Conservation (phyloP, 169 alveolate genomes). For the Plasmodium knowlesi region DNA sequence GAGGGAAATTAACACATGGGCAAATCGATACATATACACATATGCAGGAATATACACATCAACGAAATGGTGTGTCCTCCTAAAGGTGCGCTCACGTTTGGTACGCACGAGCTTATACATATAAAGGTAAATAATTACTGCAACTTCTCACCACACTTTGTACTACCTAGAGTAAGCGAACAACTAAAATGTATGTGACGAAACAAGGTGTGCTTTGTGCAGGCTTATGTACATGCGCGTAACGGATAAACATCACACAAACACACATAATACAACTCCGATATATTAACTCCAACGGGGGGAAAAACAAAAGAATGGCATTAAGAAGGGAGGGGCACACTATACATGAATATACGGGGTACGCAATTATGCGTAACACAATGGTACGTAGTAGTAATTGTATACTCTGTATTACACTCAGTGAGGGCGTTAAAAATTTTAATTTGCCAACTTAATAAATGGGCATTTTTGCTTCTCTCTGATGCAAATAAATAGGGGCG, state of each 20-base stretch:
- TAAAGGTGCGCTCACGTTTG: neutral
- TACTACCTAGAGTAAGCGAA: neutral
- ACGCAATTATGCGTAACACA: neutral
- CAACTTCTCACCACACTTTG: neutral
- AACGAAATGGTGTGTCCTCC: neutral
- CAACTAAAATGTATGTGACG: neutral
- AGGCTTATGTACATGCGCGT: neutral
- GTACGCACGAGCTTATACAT: neutral
- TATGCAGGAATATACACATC: neutral
- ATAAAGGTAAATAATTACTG: neutral
- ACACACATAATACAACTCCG: neutral
- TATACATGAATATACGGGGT: neutral
- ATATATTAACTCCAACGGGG: neutral
- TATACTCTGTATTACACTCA: neutral
- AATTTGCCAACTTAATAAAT: neutral
- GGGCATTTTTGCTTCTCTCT: neutral
- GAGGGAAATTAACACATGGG: neutral
- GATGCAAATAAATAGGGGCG: neutral
- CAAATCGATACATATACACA: neutral
- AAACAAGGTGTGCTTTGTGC: neutral
- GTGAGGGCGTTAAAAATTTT: neutral
- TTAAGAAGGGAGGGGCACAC: neutral
- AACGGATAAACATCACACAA: neutral
- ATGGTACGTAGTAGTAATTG: too few relatives aligned
- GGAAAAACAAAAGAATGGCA: neutral